These are phyloP conservation scores for Cyclotella choctawhatcheeana DNA, from an alignment of 108 stramenopile genomes.

Conservation along the genomic window DNA sequence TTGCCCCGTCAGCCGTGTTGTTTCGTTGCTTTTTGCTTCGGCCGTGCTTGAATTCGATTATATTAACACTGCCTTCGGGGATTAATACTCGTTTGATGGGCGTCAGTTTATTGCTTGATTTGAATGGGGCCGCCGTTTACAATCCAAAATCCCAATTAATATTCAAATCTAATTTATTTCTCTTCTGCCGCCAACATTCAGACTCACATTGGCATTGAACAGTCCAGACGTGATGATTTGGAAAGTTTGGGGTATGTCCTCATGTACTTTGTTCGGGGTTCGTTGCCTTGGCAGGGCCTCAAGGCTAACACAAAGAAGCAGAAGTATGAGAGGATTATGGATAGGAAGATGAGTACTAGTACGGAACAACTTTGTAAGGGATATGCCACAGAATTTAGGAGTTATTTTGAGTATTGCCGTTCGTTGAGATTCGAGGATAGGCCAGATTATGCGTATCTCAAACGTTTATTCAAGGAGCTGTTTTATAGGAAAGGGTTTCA, in stretches of 20 bases:
- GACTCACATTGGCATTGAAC: slow-evolving; percentile 98
- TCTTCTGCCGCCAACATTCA: too few relatives aligned
- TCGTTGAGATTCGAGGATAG: slow-evolving; percentile 98
- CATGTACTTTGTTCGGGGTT: slow-evolving; percentile 99
- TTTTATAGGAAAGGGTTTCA: slow-evolving; percentile 98
- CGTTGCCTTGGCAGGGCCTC: slow-evolving; percentile 99
- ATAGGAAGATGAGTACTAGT: slow-evolving; percentile 98
- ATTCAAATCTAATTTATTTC: too few relatives aligned
- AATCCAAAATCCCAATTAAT: too few relatives aligned
- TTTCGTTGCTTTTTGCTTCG: too few relatives aligned
- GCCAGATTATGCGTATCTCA: slow-evolving; percentile 99
- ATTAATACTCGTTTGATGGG: too few relatives aligned
- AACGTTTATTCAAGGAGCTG: slow-evolving; percentile 96
- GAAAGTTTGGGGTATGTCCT: slow-evolving; percentile 99
- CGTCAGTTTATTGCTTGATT: too few relatives aligned
- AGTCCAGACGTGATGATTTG: slow-evolving; percentile 97
- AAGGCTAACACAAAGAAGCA: slow-evolving; percentile 99
- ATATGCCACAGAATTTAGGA: slow-evolving; percentile 98
- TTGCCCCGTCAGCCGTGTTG: too few relatives aligned
- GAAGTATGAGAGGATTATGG: slow-evolving; percentile 99
- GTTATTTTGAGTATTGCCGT: slow-evolving; percentile 99
- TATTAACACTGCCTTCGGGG: too few relatives aligned
- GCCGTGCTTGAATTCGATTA: too few relatives aligned
- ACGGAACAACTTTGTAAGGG: slow-evolving; percentile 99
- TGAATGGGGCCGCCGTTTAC: too few relatives aligned